Evolutionary conservation across 169 alveolate species (phyloP).

Genomic region (Plasmodium inui): DNA sequence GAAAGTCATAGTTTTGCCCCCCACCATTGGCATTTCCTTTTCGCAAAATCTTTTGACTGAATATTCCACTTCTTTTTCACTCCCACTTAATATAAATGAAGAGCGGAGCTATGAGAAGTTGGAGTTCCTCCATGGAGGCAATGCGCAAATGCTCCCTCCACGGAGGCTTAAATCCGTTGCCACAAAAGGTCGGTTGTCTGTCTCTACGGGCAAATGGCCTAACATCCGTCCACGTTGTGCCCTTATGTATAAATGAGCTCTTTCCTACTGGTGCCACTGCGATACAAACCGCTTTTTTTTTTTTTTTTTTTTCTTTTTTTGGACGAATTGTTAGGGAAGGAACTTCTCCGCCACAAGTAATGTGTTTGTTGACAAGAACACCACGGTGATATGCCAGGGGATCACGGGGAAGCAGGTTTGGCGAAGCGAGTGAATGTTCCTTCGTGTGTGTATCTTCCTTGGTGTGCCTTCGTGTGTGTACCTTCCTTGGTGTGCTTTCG

Average conservation of each 20-base stretch:
- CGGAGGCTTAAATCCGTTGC: neutral
- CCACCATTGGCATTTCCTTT: neutral
- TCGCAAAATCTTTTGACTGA: neutral
- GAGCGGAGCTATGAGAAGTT: neutral
- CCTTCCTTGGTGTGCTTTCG: no score
- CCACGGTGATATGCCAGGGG: conserved; percentile 94
- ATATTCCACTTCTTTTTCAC: neutral
- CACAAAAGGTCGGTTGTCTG: neutral
- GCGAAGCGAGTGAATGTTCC: neutral
- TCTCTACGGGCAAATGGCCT: neutral
- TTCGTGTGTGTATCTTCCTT: neutral
- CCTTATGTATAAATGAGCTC: neutral
- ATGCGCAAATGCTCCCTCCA: neutral
- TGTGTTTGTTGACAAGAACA: conserved; percentile 92
- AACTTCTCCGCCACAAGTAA: conserved; percentile 82
- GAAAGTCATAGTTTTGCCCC: neutral
- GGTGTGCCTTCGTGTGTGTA: neutral
- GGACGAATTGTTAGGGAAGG: conserved; percentile 26
- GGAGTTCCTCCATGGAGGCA: neutral
- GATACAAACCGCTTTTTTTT: neutral
- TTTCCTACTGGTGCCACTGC: neutral
- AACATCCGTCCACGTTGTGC: neutral
- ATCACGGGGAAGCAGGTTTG: conserved; percentile 93
- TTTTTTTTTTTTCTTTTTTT: neutral
- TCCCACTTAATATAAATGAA: neutral